Base-by-base conservation (phyloP, 139 green algal genomes). In the Pleodorina starrii region DNA sequence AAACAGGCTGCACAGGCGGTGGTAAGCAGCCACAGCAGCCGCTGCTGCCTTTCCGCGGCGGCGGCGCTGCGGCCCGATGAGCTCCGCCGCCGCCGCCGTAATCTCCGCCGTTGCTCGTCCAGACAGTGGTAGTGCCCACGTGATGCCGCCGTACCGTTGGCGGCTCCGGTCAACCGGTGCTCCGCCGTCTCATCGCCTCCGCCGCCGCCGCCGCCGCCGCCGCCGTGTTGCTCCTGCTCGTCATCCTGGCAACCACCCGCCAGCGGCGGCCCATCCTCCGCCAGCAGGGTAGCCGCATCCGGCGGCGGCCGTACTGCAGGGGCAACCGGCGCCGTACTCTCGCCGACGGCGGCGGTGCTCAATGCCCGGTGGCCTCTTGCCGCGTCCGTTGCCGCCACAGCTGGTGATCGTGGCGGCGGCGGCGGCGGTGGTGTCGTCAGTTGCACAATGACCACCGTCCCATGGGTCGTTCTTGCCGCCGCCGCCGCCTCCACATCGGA, bases 21-120 rank as follows among this genome's bases (percentile, higher is more conserved):
- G n/a, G 91, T 73, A 14, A 85, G 36, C 36, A 89, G 82, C 66
- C 78, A 88, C 78, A 92, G 76, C 17, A 79, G 57, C 32, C 85
- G 72, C 84, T 73, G 42, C 84, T 69, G 5, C 35, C 16, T 48
- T 82, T 69, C 48, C 68, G 27, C n/a, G 42, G n/a, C 5, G 59
- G 71, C 89, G 81, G 29, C 25, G 46, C 23, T 44, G 38, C 35
- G 48, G 21, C 44, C 19, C 66, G 59, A 12, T 5, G 57, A 27
- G 29, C 63, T 43, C 3, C 82, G 66, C 6, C 66, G 66, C 27
- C 81, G 57, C 42, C n/a, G n/a, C n/a, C n/a, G n/a, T n/a, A n/a
- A n/a, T n/a, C n/a, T n/a, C n/a, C n/a, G n/a, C n/a, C n/a, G n/a
- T n/a, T n/a, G 10, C 27, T 86, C 57, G 38, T 86, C 79, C 59